Evolutionary conservation across 169 alveolate genomes (phyloP).

Genomic region (Plasmodium blacklocki): DNA sequence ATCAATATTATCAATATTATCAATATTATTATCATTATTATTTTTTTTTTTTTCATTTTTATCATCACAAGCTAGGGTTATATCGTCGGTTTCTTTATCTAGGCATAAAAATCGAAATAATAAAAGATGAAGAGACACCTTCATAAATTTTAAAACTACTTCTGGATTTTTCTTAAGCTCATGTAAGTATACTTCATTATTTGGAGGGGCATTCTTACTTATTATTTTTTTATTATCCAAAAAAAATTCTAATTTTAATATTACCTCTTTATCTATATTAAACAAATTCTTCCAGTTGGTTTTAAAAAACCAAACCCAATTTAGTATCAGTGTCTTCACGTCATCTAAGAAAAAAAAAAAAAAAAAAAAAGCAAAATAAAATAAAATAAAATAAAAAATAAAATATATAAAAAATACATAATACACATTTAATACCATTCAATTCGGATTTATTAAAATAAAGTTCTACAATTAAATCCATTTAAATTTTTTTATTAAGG

Average conservation of each 20-base stretch:
- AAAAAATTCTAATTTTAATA: slow-evolving; percentile 58
- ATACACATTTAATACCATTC: slow-evolving; percentile 3
- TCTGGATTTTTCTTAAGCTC: slow-evolving; percentile 63
- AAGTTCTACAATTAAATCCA: slow-evolving; percentile 13
- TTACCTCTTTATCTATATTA: slow-evolving; percentile 49
- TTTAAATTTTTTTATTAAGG: not conserved
- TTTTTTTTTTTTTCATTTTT: not conserved
- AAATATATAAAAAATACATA: not conserved
- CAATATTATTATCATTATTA: not conserved
- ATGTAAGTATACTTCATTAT: slow-evolving; percentile 48
- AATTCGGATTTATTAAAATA: slow-evolving; percentile 18
- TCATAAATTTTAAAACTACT: slow-evolving; percentile 71
- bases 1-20: not conserved
- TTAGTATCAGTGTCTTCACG: slow-evolving; percentile 41
- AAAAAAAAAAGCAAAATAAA: not conserved
- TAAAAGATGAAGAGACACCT: slow-evolving; percentile 42
- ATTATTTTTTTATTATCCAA: slow-evolving; percentile 56
- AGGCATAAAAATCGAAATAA: slow-evolving; percentile 19
- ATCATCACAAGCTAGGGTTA: not conserved
- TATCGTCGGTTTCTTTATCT: not conserved
- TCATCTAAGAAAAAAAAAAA: slow-evolving; percentile 9
- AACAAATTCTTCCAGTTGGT: slow-evolving; percentile 45
- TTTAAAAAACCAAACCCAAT: slow-evolving; percentile 59
- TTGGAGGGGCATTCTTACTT: slow-evolving; percentile 62
- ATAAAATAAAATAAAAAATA: not conserved